Percentiles rank a stretch among this genome's conserved stretches.
Evolutionary conservation across 306 rosid genomes (phyloP).

Genomic region (Prunus dulcis): DNA sequence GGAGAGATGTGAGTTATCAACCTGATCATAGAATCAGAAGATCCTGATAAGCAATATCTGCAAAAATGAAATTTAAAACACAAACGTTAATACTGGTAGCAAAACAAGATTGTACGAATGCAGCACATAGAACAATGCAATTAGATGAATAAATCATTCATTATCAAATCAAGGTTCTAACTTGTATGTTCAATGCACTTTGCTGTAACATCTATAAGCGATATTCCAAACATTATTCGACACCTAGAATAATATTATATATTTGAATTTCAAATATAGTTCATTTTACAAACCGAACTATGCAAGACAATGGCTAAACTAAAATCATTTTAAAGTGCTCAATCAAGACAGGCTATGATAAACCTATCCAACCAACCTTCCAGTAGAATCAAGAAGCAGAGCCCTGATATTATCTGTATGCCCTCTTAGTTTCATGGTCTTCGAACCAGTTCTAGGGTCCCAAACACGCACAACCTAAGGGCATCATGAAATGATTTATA

Average conservation of each 20-base stretch:
- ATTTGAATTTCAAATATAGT: neutral
- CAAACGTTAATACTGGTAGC: slow-evolving; percentile 8
- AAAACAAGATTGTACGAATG: neutral
- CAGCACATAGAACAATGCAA: neutral
- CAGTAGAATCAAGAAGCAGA: slow-evolving; percentile 85
- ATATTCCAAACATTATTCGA: neutral
- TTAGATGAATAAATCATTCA: neutral
- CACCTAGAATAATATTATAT: neutral
- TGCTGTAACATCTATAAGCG: neutral
- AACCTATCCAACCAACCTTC: slow-evolving; percentile 62
- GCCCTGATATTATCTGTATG: slow-evolving; percentile 94
- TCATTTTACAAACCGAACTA: slow-evolving; percentile 9
- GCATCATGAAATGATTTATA: slow-evolving; percentile 20
- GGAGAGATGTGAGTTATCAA: slow-evolving; percentile 22
- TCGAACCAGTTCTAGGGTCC: slow-evolving; percentile 96
- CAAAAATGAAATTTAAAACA: slow-evolving; percentile 26
- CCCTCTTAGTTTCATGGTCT: slow-evolving; percentile 91
- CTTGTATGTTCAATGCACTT: neutral
- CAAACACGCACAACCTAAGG: slow-evolving; percentile 93
- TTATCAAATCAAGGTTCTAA: slow-evolving; percentile 1
- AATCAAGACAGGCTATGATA: slow-evolving; percentile 10
- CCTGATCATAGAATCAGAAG: slow-evolving; percentile 99
- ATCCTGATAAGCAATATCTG: slow-evolving; percentile 96
- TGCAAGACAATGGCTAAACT: neutral
- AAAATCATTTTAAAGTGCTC: neutral